phyloP scores from a whole-genome alignment of 306 rosid species.

The Lablab purpureus region DNA sequence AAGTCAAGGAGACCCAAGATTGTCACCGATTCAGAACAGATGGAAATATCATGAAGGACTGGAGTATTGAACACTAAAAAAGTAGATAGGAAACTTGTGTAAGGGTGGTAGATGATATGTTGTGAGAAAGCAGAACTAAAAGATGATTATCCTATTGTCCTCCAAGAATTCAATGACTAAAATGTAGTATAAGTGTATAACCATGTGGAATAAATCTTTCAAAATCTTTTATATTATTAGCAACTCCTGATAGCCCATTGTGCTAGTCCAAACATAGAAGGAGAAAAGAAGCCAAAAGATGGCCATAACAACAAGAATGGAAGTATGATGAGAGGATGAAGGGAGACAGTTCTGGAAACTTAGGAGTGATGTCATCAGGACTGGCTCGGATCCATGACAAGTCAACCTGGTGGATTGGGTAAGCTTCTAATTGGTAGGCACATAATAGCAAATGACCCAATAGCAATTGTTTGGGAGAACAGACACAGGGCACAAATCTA shows the following conservation, averaged over 20 bases:
- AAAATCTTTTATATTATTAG: background rate
- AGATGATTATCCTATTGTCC: constrained; percentile 14
- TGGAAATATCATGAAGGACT: background rate
- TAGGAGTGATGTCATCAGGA: background rate
- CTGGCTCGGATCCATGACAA: background rate
- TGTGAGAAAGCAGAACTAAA: background rate
- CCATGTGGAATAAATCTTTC: background rate
- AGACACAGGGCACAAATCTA: background rate
- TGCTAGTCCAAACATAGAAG: background rate
- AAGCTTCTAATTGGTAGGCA: background rate
- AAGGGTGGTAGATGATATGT: background rate
- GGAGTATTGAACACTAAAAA: constrained; percentile 5
- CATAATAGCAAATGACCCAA: background rate
- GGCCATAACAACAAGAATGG: background rate
- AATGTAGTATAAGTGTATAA: background rate
- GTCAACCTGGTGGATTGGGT: background rate
- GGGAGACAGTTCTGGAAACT: background rate
- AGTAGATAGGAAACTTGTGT: background rate
- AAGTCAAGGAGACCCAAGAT: constrained; percentile 7
- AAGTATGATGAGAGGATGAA: background rate
- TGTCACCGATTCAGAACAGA: background rate
- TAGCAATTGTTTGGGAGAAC: background rate
- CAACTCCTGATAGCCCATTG: background rate
- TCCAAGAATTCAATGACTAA: background rate
- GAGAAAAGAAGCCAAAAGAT: background rate